phyloP scores from a whole-genome alignment of 2,329 filamentous ascomycete genomes.

The Ceratocystis diversiconidia region DNA sequence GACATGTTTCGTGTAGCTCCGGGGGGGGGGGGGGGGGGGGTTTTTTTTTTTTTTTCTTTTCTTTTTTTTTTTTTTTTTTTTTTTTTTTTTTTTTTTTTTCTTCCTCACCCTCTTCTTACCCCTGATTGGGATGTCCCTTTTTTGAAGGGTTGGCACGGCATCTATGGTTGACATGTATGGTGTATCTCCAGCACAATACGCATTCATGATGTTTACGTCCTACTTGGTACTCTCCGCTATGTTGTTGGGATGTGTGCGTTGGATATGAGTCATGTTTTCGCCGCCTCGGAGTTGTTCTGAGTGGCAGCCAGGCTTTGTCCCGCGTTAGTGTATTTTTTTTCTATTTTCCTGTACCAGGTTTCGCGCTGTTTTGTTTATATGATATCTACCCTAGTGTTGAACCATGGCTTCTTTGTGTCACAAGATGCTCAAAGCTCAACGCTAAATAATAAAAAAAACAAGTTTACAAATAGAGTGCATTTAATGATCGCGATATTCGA shows the following conservation, averaged over 20 bases:
- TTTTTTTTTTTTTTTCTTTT: neutral
- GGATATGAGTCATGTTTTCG: neutral
- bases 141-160: neutral
- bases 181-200: neutral
- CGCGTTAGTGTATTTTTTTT: neutral
- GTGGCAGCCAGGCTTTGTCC: neutral
- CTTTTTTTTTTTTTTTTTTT: neutral
- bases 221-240: neutral
- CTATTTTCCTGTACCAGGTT: neutral
- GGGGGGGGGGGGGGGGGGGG: too few relatives aligned
- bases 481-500: neutral
- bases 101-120: neutral
- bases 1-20: neutral
- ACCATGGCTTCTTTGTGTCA: neutral
- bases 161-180: neutral
- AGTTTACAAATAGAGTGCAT: neutral
- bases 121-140: neutral
- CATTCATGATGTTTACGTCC: neutral
- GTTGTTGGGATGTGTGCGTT: neutral
- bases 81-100: neutral
- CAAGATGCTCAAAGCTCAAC: neutral
- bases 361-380: neutral
- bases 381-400: neutral
- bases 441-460: neutral
- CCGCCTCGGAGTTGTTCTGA: too few relatives aligned